A percentile compares a stretch with the other conserved stretches of the same genome.
phyloP scores from a whole-genome alignment of 495 filamentous ascomycete genomes.

The Penicillium tannophilum region DNA sequence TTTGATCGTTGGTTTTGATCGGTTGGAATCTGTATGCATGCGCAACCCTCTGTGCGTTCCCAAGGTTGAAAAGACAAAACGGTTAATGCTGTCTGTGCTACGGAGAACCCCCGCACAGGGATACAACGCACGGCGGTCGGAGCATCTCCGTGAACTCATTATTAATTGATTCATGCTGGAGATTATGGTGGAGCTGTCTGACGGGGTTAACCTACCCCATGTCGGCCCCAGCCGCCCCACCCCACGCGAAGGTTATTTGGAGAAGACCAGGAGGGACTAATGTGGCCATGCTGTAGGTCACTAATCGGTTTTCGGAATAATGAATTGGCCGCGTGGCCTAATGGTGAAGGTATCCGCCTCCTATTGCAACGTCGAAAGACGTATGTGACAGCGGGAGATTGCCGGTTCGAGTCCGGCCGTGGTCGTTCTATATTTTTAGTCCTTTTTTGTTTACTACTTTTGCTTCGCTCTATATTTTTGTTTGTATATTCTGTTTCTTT shows the following conservation, averaged over 20 bases:
- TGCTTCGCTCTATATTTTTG: too few relatives aligned
- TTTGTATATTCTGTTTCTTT: too few relatives aligned
- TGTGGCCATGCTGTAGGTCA: too few relatives aligned
- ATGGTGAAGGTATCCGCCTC: slow-evolving; percentile 3
- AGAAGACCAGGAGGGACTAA: too few relatives aligned
- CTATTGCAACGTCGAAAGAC: neutral
- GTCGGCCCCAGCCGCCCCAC: too few relatives aligned
- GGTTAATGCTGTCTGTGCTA: too few relatives aligned
- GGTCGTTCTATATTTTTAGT: neutral
- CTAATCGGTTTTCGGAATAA: neutral
- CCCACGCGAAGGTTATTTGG: too few relatives aligned
- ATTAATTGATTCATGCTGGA: neutral
- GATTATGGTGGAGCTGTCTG: neutral
- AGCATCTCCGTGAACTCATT: neutral
- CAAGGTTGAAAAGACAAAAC: too few relatives aligned
- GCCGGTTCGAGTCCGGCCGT: neutral
- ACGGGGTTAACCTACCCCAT: neutral
- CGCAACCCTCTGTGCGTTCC: too few relatives aligned
- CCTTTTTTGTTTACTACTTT: neutral
- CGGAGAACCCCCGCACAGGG: too few relatives aligned
- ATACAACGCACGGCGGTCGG: neutral
- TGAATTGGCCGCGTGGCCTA: neutral
- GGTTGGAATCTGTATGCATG: too few relatives aligned
- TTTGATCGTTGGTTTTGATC: too few relatives aligned
- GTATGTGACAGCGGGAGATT: neutral